phyloP scores from a whole-genome alignment of 768 basidiomycete species.

The Leccinum aurantiacum region DNA sequence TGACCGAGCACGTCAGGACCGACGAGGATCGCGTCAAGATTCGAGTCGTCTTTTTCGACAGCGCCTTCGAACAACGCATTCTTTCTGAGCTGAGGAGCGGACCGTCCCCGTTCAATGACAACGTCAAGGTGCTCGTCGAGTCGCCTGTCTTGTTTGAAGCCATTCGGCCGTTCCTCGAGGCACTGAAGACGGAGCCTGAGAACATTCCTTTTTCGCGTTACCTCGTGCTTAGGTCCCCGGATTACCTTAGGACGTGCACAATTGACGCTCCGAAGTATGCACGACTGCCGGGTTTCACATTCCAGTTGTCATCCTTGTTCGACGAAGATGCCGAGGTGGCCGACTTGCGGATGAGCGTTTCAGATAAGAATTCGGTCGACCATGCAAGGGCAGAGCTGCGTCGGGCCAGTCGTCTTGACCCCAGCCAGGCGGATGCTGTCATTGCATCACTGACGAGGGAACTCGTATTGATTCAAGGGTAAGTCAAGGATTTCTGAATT shows the following conservation, averaged over 20 bases:
- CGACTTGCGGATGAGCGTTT: constrained; percentile 42
- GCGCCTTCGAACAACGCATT: constrained; percentile 49
- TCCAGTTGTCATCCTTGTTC: constrained; percentile 57
- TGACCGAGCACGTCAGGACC: constrained; percentile 43
- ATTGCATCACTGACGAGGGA: constrained; percentile 60
- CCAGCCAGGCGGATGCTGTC: constrained; percentile 70
- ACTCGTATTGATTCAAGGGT: constrained; percentile 74
- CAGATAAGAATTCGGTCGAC: constrained; percentile 44
- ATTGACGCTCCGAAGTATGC: constrained; percentile 59
- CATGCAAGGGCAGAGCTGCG: constrained; percentile 48
- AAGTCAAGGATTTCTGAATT: constrained; percentile 10
- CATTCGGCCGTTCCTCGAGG: constrained; percentile 65
- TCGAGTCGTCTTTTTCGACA: constrained; percentile 64
- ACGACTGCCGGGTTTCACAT: constrained; percentile 51
- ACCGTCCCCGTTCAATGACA: constrained; percentile 22
- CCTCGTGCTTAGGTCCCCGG: constrained; percentile 45
- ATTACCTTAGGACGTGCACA: constrained; percentile 32
- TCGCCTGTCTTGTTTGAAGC: constrained; percentile 66
- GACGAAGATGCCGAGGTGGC: constrained; percentile 37
- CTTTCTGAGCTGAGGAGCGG: constrained; percentile 37
- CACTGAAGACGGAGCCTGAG: constrained; percentile 57
- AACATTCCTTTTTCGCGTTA: constrained; percentile 54
- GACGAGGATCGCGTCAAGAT: constrained; percentile 39
- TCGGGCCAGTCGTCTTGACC: constrained; percentile 56
- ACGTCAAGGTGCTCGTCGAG: constrained; percentile 50